Base-by-base conservation (phyloP, 1,284 basidiomycete genomes). In the Sphagnurus paluster region DNA sequence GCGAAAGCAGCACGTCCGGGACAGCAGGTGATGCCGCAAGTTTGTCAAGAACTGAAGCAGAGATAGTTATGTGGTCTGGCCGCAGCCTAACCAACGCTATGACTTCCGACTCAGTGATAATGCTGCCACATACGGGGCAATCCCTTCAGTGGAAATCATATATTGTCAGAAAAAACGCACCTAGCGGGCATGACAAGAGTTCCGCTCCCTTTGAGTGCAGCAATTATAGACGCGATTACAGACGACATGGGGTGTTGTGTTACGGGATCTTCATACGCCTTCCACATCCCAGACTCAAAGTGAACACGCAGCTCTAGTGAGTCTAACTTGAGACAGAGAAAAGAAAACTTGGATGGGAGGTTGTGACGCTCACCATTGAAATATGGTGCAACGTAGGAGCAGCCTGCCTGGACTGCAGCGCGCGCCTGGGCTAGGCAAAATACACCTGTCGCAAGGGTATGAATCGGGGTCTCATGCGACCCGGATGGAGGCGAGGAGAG, bases 121-220 rank as follows among this genome's bases (percentile, higher is more conserved):
- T 72, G 49, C 74, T 75, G 40, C 24, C 23, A 28, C 11, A 28
- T 19, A 13, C 11, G 32, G n/a, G 17, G 24, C 13, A 39, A 11
- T 20, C 33, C 29, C n/a, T 35, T n/a, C n/a, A 24, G 5, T 19
- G 28, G 21, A 49, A 14, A 23, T n/a, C 32, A 13, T 10, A 32
- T 20, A 36, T 10, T n/a, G 17, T 7, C 8, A 4, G 30, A 32
- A 24, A 34, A 39, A 9, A 35, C 59, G 36, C 36, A 72, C 75
- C 75, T 76, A n/a, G 76, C 76, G 21, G 75, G 74, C 71, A 77
- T 75, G 17, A 77, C 70, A 14, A 72, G 59, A 3, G 75, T 78
- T 50, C 67, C 67, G 11, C 72, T 66, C 5, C 60, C 63, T 48
- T 66, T 67, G 60, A 68, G 74, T 2, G 65, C 53, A 32, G 63